These are phyloP conservation scores for Boletus subparvulus DNA, from an alignment of 768 basidiomycete species.

Conservation along the genomic window DNA sequence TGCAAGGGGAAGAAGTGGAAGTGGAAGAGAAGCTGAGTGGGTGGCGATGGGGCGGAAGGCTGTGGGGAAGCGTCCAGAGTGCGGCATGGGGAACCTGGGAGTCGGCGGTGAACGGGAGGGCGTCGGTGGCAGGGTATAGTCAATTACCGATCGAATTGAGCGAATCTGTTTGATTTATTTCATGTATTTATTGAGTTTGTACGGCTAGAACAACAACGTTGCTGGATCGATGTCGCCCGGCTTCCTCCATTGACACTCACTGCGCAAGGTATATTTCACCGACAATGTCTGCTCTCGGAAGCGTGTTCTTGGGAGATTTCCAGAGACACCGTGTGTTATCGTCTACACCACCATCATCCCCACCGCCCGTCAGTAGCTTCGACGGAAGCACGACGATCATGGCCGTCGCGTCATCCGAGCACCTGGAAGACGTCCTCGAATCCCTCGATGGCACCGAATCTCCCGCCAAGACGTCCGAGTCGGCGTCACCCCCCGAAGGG, in stretches of 20 bases:
- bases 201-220: not conserved
- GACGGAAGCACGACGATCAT: conserved; percentile 15
- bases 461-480: conserved; percentile 8
- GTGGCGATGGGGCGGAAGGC: conserved; percentile 3
- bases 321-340: conserved; percentile 64
- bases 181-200: not conserved
- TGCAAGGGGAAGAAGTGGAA: conserved; percentile 55
- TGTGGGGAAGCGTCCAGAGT: conserved; percentile 41
- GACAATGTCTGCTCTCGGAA: conserved; percentile 58
- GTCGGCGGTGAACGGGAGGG: conserved; percentile 41
- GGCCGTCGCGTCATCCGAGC: conserved; percentile 12
- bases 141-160: conserved; percentile 71
- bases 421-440: conserved; percentile 21
- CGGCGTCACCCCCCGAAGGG: conserved; percentile 5
- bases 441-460: conserved; percentile 22
- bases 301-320: conserved; percentile 79
- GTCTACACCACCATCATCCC: conserved; percentile 52
- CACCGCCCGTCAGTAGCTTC: conserved; percentile 28
- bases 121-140: conserved; percentile 55
- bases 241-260: too few species aligned
- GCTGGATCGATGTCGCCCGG: too few species aligned
- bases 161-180: conserved; percentile 26
- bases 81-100: conserved; percentile 51
- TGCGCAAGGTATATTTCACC: too few species aligned
- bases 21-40: conserved; percentile 31